phyloP scores from a whole-genome alignment of 257 asterid genomes.

The Solanum lignicaule region DNA sequence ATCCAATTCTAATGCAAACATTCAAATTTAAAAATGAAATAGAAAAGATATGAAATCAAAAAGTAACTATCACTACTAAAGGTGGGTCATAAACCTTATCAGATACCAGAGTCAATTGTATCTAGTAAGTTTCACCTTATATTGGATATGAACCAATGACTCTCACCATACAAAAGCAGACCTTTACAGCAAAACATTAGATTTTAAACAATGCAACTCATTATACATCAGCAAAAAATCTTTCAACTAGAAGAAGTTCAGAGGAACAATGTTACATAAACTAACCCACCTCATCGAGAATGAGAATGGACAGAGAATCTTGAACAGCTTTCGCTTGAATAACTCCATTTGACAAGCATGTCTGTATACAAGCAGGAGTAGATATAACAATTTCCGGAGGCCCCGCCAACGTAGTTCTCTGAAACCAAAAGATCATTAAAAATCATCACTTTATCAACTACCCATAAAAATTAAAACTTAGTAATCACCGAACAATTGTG shows the following conservation, averaged over 20 bases:
- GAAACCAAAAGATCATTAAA: background rate
- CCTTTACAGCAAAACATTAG: background rate
- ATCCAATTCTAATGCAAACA: background rate
- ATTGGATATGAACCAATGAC: background rate
- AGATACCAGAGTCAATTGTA: background rate
- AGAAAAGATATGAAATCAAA: background rate
- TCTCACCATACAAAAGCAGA: background rate
- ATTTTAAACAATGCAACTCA: background rate
- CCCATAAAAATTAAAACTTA: background rate
- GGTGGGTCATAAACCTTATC: background rate
- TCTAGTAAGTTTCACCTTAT: background rate
- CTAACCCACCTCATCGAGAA: constrained; percentile 83
- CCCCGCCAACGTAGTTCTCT: constrained; percentile 78
- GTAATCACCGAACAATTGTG: background rate
- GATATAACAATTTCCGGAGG: constrained; percentile 72
- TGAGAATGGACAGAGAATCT: constrained; percentile 70
- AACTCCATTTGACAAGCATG: constrained; percentile 48
- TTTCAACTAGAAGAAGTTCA: background rate
- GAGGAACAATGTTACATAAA: background rate
- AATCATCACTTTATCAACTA: background rate
- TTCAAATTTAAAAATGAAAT: background rate
- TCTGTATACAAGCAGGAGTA: constrained; percentile 77
- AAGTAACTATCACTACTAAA: background rate
- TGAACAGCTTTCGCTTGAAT: constrained; percentile 62
- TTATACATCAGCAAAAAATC: background rate